Evolutionary conservation across 805 yeast species (phyloP).

Genomic region (Sungouiozyma ichnusensis): DNA sequence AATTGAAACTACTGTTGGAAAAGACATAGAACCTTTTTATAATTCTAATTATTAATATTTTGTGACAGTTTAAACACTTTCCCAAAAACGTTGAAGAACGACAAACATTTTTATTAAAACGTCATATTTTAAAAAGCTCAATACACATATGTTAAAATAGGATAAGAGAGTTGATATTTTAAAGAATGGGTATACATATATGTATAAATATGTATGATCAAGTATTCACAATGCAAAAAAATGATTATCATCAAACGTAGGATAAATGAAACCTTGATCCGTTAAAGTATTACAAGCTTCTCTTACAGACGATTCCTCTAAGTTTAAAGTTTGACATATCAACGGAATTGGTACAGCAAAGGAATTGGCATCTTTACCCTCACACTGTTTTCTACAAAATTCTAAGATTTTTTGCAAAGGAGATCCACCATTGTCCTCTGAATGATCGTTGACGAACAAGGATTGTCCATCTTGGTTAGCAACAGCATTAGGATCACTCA

Average conservation of each 20-base stretch:
- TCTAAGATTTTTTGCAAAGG: conserved; percentile 37
- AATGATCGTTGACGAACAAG: conserved; percentile 37
- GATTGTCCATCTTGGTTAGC: conserved; percentile 19
- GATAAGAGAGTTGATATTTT: not conserved
- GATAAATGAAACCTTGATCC: conserved; percentile 59
- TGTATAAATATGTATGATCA: not conserved
- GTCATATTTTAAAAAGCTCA: too few species aligned
- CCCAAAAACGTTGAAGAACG: not conserved
- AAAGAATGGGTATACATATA: not conserved
- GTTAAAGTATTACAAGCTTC: conserved; percentile 43
- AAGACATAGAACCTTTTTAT: too few species aligned
- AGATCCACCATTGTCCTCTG: conserved; percentile 20
- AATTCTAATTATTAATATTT: too few species aligned
- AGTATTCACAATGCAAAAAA: conserved; percentile 46
- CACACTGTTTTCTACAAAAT: conserved; percentile 38
- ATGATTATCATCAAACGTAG: conserved; percentile 57
- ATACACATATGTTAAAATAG: not conserved
- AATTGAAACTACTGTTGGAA: too few species aligned
- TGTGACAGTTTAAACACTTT: not conserved
- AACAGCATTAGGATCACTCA: conserved; percentile 10
- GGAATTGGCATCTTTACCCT: conserved; percentile 38
- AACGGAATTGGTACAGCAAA: conserved; percentile 68
- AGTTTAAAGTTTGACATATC: conserved; percentile 45
- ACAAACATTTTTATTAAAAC: not conserved
- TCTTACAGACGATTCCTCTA: conserved; percentile 40